Evolutionary conservation across 2,329 filamentous ascomycete genomes (phyloP), one percentile per base, ranked within the genome.

Genomic region (Claviceps arundinis): DNA sequence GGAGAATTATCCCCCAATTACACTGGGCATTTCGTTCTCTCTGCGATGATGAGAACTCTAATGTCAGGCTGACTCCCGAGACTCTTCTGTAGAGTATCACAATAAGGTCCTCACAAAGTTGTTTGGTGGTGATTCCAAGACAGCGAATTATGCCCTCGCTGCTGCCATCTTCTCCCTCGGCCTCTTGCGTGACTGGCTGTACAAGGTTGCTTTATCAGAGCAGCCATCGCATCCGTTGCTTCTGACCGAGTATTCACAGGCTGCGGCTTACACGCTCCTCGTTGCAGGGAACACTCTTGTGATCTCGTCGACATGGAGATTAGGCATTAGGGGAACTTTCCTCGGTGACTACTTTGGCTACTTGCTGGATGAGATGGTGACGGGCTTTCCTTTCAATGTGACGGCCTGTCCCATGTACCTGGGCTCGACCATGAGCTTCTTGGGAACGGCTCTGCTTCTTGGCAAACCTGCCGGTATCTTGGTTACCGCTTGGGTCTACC

Each of bases 341-440:
- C 76, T 98, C 38, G 93, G 93, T 60, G 93, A 98, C 73, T 98
- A 98, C 76, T 98, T 97, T 66, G 93, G 93, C 60, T 96, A 97
- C 67, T 76, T 98, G 58, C 95, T 96, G 89, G 91, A 97, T 65
- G 74, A 85, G 59, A 91, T 91, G 62, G 90, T 98, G 50, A 95
- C 89, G 13, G 85, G 87, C 14, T 98, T 98, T 66, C 93, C 93
- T 2, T 98, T 98, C 77, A 97, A 87, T 69, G 78, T 97, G 55
- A 90, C 85, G 51, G 80, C 82, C 58, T 85, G 89, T 50, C 93
- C 93, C 56, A 98, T 98, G 93, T 98, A 98, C 75, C 87, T 89
- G 73, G 93, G 93, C 54, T 89, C 84, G 56, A 93, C 91, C 24
- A 77, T 95, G 77, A 91, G 85, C 71, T 98, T 98, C 71, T 71